Conservation (phyloP, 345 rosid genomes). For the Heritiera fomes region DNA sequence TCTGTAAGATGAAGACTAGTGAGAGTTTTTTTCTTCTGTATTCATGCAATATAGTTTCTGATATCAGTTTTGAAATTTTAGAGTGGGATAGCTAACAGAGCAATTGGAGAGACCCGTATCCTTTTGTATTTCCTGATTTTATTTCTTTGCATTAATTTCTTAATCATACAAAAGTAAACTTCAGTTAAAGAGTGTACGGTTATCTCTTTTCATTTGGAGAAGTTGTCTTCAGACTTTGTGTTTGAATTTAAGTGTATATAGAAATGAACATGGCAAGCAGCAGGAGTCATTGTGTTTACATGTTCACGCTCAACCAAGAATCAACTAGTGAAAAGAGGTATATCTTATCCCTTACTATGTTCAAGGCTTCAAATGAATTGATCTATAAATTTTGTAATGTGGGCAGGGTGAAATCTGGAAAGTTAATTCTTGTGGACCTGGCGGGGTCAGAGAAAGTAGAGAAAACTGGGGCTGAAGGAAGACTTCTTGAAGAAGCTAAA, state of each 20-base stretch:
- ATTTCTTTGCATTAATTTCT: background rate
- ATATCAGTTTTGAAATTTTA: slow-evolving; percentile 40
- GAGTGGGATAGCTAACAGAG: slow-evolving; percentile 79
- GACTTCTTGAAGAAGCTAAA: slow-evolving; percentile 90
- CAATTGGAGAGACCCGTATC: slow-evolving; percentile 97
- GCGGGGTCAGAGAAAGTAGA: slow-evolving; percentile 96
- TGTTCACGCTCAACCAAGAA: slow-evolving; percentile 60
- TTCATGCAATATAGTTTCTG: slow-evolving; percentile 28
- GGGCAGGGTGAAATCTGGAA: slow-evolving; percentile 60
- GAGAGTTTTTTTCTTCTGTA: slow-evolving; percentile 12
- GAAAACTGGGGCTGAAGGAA: slow-evolving; percentile 97
- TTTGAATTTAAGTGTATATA: slow-evolving; percentile 38
- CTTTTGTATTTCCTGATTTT: slow-evolving; percentile 25
- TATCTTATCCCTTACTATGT: slow-evolving; percentile 4
- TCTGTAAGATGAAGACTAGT: slow-evolving; percentile 53
- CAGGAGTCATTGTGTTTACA: slow-evolving; percentile 80
- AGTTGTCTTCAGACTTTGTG: slow-evolving; percentile 23
- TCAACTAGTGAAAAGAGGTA: slow-evolving; percentile 59
- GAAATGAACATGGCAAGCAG: slow-evolving; percentile 96
- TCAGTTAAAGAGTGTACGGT: background rate
- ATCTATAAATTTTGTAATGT: slow-evolving; percentile 20
- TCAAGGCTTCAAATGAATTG: slow-evolving; percentile 7
- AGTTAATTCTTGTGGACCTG: slow-evolving; percentile 79
- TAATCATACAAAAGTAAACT: background rate
- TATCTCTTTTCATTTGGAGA: background rate